Evolutionary conservation across 208 protist genomes (phyloP).

Genomic region (Plasmodiophora brassicae): DNA sequence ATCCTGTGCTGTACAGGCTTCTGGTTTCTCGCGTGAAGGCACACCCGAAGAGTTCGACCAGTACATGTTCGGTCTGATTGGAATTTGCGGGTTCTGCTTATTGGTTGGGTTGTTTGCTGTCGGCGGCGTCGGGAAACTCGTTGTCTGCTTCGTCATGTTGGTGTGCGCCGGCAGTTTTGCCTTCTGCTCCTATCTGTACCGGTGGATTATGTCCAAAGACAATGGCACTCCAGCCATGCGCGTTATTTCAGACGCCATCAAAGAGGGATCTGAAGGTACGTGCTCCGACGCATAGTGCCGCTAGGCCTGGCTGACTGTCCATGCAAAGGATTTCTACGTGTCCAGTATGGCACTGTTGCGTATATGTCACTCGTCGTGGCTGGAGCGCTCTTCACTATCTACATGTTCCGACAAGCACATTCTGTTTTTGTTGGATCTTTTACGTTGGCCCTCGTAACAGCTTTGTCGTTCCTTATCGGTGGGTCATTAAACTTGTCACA

Average conservation of each 20-base stretch:
- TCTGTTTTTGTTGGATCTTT: background rate
- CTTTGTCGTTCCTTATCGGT: slow-evolving; percentile 34
- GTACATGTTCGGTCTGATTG: background rate
- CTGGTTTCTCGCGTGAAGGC: background rate
- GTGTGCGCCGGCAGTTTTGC: slow-evolving; percentile 30
- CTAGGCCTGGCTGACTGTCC: background rate
- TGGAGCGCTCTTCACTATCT: slow-evolving; percentile 50
- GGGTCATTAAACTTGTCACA: background rate
- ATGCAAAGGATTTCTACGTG: slow-evolving; percentile 48
- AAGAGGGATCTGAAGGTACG: slow-evolving; percentile 51
- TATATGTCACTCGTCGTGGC: slow-evolving; percentile 44
- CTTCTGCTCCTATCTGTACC: slow-evolving; percentile 31
- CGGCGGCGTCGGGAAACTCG: background rate
- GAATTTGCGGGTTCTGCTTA: background rate
- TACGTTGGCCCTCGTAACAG: slow-evolving; percentile 42
- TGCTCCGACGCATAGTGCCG: background rate
- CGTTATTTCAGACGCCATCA: slow-evolving; percentile 52
- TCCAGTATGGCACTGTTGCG: slow-evolving; percentile 49
- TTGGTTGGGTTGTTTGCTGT: background rate
- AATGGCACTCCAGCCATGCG: slow-evolving; percentile 40
- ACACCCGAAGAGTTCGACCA: slow-evolving; percentile 12
- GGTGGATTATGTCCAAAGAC: slow-evolving; percentile 34
- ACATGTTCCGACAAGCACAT: slow-evolving; percentile 40
- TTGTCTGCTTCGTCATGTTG: slow-evolving; percentile 36
- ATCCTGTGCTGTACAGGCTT: background rate